These are phyloP conservation scores for Yarrowia sp. DNA, from an alignment of 805 yeast genomes.

Conservation along the genomic window DNA sequence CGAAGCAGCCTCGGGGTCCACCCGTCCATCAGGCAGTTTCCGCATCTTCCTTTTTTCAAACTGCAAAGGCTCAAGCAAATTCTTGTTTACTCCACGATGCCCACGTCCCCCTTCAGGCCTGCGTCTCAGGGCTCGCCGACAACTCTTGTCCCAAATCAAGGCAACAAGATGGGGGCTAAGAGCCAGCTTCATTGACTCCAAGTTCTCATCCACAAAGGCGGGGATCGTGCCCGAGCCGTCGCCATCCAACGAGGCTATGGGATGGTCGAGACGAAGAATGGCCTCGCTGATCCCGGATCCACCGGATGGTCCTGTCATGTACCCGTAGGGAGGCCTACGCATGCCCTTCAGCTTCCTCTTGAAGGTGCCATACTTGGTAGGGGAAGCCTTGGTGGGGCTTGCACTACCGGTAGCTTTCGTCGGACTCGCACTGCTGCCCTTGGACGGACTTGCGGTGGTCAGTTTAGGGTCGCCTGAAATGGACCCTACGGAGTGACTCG, in stretches of 20 bases:
- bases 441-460: not conserved
- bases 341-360: not conserved
- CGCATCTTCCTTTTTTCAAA: not conserved
- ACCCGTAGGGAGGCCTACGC: constrained; percentile 35
- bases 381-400: not conserved
- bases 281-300: not conserved
- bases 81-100: not conserved
- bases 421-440: not conserved
- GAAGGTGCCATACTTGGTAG: not conserved
- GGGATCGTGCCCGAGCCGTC: not conserved
- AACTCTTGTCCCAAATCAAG: constrained; percentile 9
- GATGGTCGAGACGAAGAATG: constrained; percentile 5
- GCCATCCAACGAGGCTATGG: not conserved
- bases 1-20: too few species aligned
- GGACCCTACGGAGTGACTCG: not conserved
- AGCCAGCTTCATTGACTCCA: constrained; percentile 11
- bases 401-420: not conserved
- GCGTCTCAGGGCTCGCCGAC: constrained; percentile 10
- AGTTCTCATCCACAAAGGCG: not conserved
- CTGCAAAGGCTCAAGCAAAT: not conserved
- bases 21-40: not conserved
- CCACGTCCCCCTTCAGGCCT: not conserved
- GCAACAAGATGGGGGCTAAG: not conserved
- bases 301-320: not conserved
- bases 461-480: too few species aligned